These are phyloP conservation scores for Crotalaria pallida DNA, from an alignment of 306 rosid genomes.

Conservation along the genomic window DNA sequence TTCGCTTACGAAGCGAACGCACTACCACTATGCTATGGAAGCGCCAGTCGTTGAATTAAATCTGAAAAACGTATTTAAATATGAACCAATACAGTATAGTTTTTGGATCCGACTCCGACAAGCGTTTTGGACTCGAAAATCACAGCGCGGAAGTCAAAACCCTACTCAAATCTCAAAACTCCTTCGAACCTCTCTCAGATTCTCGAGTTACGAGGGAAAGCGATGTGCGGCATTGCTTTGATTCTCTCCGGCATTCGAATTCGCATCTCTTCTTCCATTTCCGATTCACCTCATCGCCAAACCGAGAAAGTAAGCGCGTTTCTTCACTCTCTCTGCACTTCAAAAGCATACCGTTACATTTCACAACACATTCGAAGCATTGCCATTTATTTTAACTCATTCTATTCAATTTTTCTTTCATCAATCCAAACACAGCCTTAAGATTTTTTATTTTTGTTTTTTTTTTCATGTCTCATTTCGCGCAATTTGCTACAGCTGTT, in stretches of 20 bases:
- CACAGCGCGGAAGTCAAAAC: background rate
- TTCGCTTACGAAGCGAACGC: constrained; percentile 95
- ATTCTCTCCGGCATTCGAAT: constrained; percentile 57
- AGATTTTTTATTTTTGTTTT: background rate
- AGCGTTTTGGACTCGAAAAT: background rate
- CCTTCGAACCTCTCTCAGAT: background rate
- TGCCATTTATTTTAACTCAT: too few species aligned
- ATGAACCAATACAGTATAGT: too few species aligned
- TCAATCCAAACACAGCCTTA: too few species aligned
- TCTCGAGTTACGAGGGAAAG: background rate
- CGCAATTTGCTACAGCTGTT: constrained; percentile 22
- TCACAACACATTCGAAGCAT: too few species aligned
- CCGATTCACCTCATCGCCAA: constrained; percentile 24
- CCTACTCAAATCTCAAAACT: background rate
- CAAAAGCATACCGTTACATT: too few species aligned
- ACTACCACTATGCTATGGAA: constrained; percentile 91
- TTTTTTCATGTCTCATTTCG: background rate
- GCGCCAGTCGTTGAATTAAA: background rate
- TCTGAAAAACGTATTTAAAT: too few species aligned
- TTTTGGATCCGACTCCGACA: too few species aligned
- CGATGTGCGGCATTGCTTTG: constrained; percentile 92
- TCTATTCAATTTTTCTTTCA: too few species aligned
- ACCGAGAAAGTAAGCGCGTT: constrained; percentile 43
- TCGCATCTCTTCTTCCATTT: constrained; percentile 31
- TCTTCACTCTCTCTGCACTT: background rate